Conservation (phyloP, 2,329 filamentous ascomycete genomes). For the Curvularia spicifera region DNA sequence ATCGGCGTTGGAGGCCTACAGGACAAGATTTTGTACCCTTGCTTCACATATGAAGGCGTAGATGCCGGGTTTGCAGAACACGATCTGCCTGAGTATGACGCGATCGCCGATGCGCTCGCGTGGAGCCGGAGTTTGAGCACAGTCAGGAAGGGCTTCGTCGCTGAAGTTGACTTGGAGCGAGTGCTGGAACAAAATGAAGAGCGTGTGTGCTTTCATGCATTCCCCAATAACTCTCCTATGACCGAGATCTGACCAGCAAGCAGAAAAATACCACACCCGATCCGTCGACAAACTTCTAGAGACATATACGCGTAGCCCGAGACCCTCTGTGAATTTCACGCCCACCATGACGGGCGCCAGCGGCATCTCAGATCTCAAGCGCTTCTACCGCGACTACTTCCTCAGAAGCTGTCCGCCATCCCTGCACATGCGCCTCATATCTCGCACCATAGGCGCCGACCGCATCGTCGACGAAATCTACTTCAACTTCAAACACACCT, state of each 20-base stretch:
- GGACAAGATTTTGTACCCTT: slow-evolving; percentile 52
- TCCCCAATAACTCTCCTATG: not conserved
- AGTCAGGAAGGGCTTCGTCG: slow-evolving; percentile 66
- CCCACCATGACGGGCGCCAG: slow-evolving; percentile 56
- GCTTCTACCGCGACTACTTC: slow-evolving; percentile 66
- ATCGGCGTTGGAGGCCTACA: slow-evolving; percentile 57
- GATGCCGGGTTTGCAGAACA: slow-evolving; percentile 73
- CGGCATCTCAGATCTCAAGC: slow-evolving; percentile 51
- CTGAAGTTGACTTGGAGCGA: slow-evolving; percentile 55
- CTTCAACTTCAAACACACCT: slow-evolving; percentile 63
- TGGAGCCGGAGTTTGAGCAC: slow-evolving; percentile 69
- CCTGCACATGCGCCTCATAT: slow-evolving; percentile 61
- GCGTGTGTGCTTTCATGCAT: slow-evolving; percentile 25
- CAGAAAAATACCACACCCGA: slow-evolving; percentile 48
- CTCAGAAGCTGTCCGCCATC: slow-evolving; percentile 55
- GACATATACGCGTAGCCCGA: slow-evolving; percentile 45
- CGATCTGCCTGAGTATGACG: slow-evolving; percentile 71
- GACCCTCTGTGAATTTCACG: slow-evolving; percentile 52
- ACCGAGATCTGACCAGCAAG: slow-evolving; percentile 8
- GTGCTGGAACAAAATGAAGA: slow-evolving; percentile 53
- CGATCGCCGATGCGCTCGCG: slow-evolving; percentile 68
- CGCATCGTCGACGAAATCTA: slow-evolving; percentile 68
- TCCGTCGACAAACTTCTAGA: slow-evolving; percentile 48
- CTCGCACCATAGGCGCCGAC: slow-evolving; percentile 64
- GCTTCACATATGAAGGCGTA: slow-evolving; percentile 63